Evolutionary conservation across 129 eudicot species (phyloP).

Genomic region (Erigeron canadensis): DNA sequence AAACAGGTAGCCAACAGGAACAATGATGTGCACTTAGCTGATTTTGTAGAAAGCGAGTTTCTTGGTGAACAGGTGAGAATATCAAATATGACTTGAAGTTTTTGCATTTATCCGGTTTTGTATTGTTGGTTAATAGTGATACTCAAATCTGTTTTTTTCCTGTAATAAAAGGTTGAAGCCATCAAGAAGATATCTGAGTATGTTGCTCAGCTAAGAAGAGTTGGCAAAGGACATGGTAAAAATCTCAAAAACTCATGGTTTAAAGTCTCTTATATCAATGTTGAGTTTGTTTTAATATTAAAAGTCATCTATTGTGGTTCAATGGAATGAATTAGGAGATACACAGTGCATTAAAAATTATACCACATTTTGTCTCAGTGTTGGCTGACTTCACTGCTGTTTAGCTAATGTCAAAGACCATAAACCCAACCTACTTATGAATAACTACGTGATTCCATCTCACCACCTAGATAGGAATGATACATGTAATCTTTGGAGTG

Average conservation of each 20-base stretch:
- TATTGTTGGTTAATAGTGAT: not conserved
- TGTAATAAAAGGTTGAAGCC: constrained; percentile 64
- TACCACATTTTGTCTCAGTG: no score
- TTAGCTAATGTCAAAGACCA: not conserved
- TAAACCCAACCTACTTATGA: not conserved
- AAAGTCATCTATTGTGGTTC: not conserved
- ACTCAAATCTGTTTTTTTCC: not conserved
- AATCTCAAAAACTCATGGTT: not conserved
- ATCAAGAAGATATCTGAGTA: constrained; percentile 85
- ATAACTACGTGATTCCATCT: not conserved
- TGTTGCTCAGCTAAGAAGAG: constrained; percentile 91
- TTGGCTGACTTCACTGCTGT: not conserved
- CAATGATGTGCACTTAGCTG: constrained; percentile 81
- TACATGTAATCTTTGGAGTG: not conserved
- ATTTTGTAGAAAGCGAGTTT: constrained; percentile 78
- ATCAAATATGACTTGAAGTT: not conserved
- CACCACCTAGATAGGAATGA: not conserved
- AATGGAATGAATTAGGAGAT: not conserved
- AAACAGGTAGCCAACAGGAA: constrained; percentile 67
- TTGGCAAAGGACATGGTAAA: constrained; percentile 95
- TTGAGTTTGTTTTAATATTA: not conserved
- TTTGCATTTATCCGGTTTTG: not conserved
- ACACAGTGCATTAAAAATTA: not conserved
- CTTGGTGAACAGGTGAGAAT: constrained; percentile 71
- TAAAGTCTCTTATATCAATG: not conserved